A percentile compares a stretch with the other conserved stretches of the same genome.
phyloP scores from a whole-genome alignment of 805 yeast genomes.

The Starmerella asiatica region DNA sequence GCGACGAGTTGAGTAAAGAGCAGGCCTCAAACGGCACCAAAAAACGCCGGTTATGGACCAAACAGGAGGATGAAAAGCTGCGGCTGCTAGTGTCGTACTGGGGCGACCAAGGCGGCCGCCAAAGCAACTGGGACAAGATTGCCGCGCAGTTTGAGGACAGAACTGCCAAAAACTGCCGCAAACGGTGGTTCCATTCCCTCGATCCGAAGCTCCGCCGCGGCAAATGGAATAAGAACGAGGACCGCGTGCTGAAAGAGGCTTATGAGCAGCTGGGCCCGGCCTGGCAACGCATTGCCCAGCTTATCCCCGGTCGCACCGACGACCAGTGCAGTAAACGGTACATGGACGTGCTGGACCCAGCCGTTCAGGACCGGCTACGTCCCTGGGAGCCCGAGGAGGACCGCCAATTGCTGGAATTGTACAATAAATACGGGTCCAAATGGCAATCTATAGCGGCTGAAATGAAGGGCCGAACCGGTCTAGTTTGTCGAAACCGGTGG shows the following conservation, averaged over 20 bases:
- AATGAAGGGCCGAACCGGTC: slow-evolving; percentile 67
- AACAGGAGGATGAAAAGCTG: slow-evolving; percentile 55
- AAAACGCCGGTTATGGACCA: slow-evolving; percentile 42
- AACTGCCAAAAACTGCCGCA: slow-evolving; percentile 69
- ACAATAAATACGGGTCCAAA: slow-evolving; percentile 63
- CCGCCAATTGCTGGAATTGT: slow-evolving; percentile 48
- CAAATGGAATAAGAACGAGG: slow-evolving; percentile 76
- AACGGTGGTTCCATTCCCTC: slow-evolving; percentile 74
- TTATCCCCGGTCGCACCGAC: slow-evolving; percentile 74
- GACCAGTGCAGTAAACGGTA: slow-evolving; percentile 91
- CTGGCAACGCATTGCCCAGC: slow-evolving; percentile 73
- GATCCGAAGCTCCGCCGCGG: slow-evolving; percentile 77
- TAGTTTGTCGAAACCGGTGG: slow-evolving; percentile 89
- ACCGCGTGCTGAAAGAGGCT: slow-evolving; percentile 48
- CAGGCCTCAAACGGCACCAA: too few relatives aligned
- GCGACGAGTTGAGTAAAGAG: too few relatives aligned
- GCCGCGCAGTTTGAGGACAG: slow-evolving; percentile 31
- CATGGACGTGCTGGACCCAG: slow-evolving; percentile 76
- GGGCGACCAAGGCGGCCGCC: slow-evolving; percentile 36
- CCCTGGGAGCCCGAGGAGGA: slow-evolving; percentile 77
- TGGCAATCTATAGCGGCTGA: slow-evolving; percentile 72
- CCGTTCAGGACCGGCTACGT: slow-evolving; percentile 57
- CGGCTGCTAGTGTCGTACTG: slow-evolving; percentile 29
- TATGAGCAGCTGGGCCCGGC: slow-evolving; percentile 58
- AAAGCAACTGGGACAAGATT: slow-evolving; percentile 33